Conservation (phyloP, 208 protist species). For the Zelonia costaricensis region DNA sequence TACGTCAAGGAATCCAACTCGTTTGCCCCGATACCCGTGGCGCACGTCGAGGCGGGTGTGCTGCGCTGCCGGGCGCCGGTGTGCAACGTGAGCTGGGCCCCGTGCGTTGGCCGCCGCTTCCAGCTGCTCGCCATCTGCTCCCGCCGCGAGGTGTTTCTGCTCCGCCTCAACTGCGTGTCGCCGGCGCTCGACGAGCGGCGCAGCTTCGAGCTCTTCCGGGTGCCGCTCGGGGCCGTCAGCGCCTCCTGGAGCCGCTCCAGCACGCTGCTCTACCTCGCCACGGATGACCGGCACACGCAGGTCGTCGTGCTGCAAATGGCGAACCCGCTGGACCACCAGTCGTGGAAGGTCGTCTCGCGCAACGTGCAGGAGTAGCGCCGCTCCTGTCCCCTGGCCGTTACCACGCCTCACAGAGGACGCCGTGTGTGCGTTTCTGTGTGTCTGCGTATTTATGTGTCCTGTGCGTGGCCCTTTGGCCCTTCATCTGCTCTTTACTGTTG, state of each 20-base stretch:
- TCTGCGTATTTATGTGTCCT: too few species aligned
- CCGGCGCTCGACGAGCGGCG: conserved; percentile 48
- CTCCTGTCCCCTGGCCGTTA: too few species aligned
- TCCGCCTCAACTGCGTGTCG: conserved; percentile 83
- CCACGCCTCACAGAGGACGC: too few species aligned
- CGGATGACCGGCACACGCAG: conserved; percentile 46
- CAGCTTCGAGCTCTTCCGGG: conserved; percentile 69
- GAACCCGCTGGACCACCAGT: conserved; percentile 79
- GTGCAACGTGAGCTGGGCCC: conserved; percentile 75
- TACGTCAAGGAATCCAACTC: conserved; percentile 63
- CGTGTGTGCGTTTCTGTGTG: too few species aligned
- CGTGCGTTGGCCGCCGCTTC: conserved; percentile 77
- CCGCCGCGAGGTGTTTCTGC: conserved; percentile 65
- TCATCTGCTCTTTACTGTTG: too few species aligned
- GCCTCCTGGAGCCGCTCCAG: conserved; percentile 81
- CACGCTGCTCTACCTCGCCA: conserved; percentile 73
- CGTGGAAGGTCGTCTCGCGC: conserved; percentile 63
- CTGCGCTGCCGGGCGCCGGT: conserved; percentile 51
- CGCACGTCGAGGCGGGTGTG: conserved; percentile 23
- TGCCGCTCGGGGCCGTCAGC: conserved; percentile 65
- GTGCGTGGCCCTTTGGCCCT: too few species aligned
- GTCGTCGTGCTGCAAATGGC: conserved; percentile 71
- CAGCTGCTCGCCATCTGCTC: conserved; percentile 84
- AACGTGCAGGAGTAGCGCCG: conserved; percentile 15
- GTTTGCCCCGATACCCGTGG: conserved; percentile 48